These are phyloP conservation scores for Lentinula aciculospora DNA, from an alignment of 768 basidiomycete genomes.

Conservation along the genomic window DNA sequence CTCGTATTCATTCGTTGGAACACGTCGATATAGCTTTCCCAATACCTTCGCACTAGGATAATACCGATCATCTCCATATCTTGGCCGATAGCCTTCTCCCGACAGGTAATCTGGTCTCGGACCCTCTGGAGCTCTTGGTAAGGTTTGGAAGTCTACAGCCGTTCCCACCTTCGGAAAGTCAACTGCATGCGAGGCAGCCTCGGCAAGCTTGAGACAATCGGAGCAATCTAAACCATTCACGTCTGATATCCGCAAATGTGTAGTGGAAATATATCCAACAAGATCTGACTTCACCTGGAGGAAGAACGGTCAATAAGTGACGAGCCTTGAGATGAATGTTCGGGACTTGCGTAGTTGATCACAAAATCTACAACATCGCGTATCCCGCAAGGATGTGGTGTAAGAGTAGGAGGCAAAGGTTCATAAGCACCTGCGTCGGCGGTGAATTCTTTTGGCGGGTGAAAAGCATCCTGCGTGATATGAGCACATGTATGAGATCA, in stretches of 20 bases:
- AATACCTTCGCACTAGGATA: slow-evolving; percentile 39
- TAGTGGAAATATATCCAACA: slow-evolving; percentile 34
- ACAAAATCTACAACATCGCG: slow-evolving; percentile 42
- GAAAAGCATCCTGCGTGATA: slow-evolving; percentile 21
- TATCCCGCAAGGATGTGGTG: slow-evolving; percentile 26
- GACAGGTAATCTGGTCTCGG: slow-evolving; percentile 38
- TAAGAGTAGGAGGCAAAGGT: slow-evolving; percentile 26
- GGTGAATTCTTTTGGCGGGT: slow-evolving; percentile 11
- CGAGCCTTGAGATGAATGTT: slow-evolving; percentile 9
- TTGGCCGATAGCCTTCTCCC: slow-evolving; percentile 8
- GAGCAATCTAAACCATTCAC: slow-evolving; percentile 23
- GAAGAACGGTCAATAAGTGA: not conserved
- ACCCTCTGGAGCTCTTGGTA: slow-evolving; percentile 23
- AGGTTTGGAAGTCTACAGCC: slow-evolving; percentile 26
- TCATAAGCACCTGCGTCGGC: slow-evolving; percentile 31
- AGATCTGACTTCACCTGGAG: slow-evolving; percentile 28
- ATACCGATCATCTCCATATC: slow-evolving; percentile 13
- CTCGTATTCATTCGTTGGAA: slow-evolving; percentile 3
- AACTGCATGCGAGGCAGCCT: slow-evolving; percentile 40
- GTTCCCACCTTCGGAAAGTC: slow-evolving; percentile 43
- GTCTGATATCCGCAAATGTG: slow-evolving; percentile 40
- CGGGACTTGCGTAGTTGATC: slow-evolving; percentile 33
- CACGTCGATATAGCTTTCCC: slow-evolving; percentile 28
- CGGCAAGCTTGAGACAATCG: slow-evolving; percentile 36
- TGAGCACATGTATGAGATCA: not conserved